phyloP scores from a whole-genome alignment of 345 rosid genomes.

The Sisymbrium altissimum region DNA sequence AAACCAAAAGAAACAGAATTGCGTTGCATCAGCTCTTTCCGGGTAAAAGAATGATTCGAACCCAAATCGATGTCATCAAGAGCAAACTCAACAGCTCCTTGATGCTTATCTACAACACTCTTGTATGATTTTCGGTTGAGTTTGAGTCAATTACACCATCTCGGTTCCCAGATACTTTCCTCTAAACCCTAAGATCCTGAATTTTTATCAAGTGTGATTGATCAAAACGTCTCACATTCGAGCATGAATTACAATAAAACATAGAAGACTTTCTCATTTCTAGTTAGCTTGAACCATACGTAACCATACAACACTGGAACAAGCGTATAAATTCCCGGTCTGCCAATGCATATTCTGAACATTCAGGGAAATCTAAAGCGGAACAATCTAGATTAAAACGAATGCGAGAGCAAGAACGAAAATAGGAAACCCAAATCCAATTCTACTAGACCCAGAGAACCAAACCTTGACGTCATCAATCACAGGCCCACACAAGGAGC shows the following conservation, averaged over 20 bases:
- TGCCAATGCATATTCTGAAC: background rate
- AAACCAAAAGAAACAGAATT: background rate
- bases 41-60: too few relatives aligned
- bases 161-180: too few relatives aligned
- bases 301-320: too few relatives aligned
- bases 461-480: constrained; percentile 82
- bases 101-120: background rate
- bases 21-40: too few relatives aligned
- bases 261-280: too few relatives aligned
- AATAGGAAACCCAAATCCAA: constrained; percentile 33
- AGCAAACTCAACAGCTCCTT: background rate
- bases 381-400: constrained; percentile 31
- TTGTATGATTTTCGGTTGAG: background rate
- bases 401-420: constrained; percentile 25
- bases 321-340: background rate
- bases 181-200: too few relatives aligned
- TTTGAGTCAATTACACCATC: background rate
- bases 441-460: constrained; percentile 48
- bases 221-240: background rate
- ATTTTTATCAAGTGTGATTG: background rate
- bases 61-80: background rate
- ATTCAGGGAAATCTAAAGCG: too few relatives aligned
- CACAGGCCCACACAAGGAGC: constrained; percentile 94
- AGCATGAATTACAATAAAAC: background rate
- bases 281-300: too few relatives aligned